Evolutionary conservation across 306 rosid species (phyloP), one percentile per base, ranked within the genome.

Genomic region (Begonia masoniana): DNA sequence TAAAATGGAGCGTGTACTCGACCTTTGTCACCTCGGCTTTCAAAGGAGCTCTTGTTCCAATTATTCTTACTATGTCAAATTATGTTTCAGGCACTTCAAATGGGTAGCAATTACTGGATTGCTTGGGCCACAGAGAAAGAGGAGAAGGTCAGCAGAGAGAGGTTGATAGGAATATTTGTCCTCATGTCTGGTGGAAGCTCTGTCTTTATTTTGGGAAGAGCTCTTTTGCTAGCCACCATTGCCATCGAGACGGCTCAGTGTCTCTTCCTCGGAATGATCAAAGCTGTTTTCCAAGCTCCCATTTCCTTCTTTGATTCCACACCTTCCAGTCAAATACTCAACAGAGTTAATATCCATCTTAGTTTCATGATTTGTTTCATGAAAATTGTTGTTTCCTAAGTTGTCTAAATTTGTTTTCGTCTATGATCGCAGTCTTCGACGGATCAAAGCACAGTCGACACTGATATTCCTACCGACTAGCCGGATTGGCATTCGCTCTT

Each of bases 81-180:
- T 47, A 41, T 78, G 56, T 91, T 83, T 52, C 97, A 85, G 71
- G 84, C 67, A 50, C 62, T 83, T 55, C 83, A 78, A 58, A 81
- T 91, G 73, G 92, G 84, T 50, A 83, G 85, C 78, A 83, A 83
- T 74, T 91, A 91, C 63, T 91, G 97, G 97, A 74, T 91, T 51
- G 82, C 97, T 15, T 91, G 94, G 84, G 96, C 39, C 39, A 31
- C 39, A 31, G 39, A 31, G 39, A 31, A 31, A 31, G 9, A 31
- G 9, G 39, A 3, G 80, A 42, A 72, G 85, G 15, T 82, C 50
- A 65, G 59, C 51, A 68, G 68, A 58, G 55, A 53, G 57, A 13
- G 52, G 39, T 73, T 50, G 50, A 12, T 9, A 50, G 17, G 55
- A 54, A 35, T 16, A 15, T 12, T 9, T 39, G 13, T 60, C 41